Conservation (phyloP, 768 basidiomycete species). For the Lentinula boryana region DNA sequence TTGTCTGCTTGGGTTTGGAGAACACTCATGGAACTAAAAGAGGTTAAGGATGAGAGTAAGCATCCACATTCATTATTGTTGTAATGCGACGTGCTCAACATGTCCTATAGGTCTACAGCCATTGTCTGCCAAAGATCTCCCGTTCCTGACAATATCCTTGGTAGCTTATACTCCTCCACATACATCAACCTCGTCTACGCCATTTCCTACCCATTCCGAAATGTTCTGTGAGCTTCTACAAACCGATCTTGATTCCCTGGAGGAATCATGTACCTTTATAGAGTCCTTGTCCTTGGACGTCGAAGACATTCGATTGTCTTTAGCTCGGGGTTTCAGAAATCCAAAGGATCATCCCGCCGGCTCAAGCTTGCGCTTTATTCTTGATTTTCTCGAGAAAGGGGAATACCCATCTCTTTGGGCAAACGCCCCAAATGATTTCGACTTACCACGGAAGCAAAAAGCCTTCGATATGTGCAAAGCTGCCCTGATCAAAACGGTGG, state of each 20-base stretch:
- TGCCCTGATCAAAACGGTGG: constrained; percentile 78
- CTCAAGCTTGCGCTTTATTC: constrained; percentile 54
- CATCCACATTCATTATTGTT: not conserved
- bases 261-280: constrained; percentile 68
- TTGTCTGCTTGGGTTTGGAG: constrained; percentile 78
- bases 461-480: constrained; percentile 79
- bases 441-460: constrained; percentile 58
- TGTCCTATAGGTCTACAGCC: constrained; percentile 42
- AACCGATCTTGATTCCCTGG: constrained; percentile 66
- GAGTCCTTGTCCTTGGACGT: constrained; percentile 77
- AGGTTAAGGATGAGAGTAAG: constrained; percentile 67
- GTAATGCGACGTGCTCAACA: not conserved
- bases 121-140: constrained; percentile 58
- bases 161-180: constrained; percentile 56
- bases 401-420: constrained; percentile 65
- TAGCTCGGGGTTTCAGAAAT: constrained; percentile 61
- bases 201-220: constrained; percentile 24
- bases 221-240: constrained; percentile 35
- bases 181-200: constrained; percentile 27
- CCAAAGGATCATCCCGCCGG: constrained; percentile 50
- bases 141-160: constrained; percentile 54
- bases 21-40: constrained; percentile 64
- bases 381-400: constrained; percentile 72
- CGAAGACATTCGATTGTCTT: constrained; percentile 65
- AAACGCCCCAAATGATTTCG: constrained; percentile 37